A percentile compares a stretch with the other conserved stretches of the same genome.
Evolutionary conservation across 2,329 filamentous ascomycete genomes (phyloP).

Genomic region (Pseudogymnoascus sp.): DNA sequence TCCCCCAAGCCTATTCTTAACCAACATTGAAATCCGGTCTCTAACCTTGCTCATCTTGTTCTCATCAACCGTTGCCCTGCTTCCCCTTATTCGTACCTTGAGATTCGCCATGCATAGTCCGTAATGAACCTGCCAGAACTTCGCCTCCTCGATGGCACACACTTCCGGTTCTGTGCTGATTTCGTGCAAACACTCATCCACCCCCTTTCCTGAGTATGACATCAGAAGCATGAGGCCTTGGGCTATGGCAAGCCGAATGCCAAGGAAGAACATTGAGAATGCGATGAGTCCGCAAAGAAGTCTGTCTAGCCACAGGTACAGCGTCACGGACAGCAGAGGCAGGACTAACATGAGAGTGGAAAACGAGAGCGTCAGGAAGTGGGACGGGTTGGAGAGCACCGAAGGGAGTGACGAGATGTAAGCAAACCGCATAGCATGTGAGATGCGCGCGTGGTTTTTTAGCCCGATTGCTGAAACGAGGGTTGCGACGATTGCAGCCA

Average conservation of each 20-base stretch:
- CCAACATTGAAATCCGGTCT: constrained; percentile 65
- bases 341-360: constrained; percentile 72
- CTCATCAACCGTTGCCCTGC: constrained; percentile 55
- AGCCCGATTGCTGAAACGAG: constrained; percentile 79
- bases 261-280: constrained; percentile 79
- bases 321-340: constrained; percentile 70
- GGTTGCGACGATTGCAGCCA: constrained; percentile 75
- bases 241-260: constrained; percentile 72
- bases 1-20: constrained; percentile 79
- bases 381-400: constrained; percentile 87
- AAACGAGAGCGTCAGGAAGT: constrained; percentile 87
- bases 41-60: constrained; percentile 64
- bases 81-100: constrained; percentile 61
- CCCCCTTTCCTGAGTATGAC: constrained; percentile 53
- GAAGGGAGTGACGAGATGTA: constrained; percentile 75
- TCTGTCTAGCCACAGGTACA: constrained; percentile 77
- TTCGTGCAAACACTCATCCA: constrained; percentile 63
- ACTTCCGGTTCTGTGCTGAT: constrained; percentile 75
- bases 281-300: constrained; percentile 75
- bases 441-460: constrained; percentile 85
- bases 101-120: constrained; percentile 93
- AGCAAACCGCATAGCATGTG: constrained; percentile 79
- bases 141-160: constrained; percentile 73
- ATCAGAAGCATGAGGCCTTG: constrained; percentile 93
- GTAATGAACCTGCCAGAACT: constrained; percentile 99